Conservation (phyloP, 192 early-diverging fungal species). For the Podila verticillata region DNA sequence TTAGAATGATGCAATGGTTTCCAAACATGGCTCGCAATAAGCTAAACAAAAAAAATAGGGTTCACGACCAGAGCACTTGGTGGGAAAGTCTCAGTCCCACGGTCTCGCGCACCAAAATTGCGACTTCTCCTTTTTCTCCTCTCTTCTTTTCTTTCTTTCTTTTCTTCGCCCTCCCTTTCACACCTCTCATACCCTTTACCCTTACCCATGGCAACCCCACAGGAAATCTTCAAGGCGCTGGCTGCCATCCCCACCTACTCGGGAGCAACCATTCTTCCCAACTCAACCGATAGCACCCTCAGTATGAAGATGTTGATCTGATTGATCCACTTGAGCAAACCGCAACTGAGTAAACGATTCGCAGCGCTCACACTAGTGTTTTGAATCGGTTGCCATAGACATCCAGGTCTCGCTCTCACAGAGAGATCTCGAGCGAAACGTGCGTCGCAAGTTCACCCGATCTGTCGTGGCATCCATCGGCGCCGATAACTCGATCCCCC, state of each 20-base stretch:
- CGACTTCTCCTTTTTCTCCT: neutral
- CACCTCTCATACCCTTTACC: neutral
- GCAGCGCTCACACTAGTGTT: neutral
- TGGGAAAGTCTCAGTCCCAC: neutral
- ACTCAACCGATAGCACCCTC: slow-evolving; percentile 28
- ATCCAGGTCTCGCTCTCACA: slow-evolving; percentile 53
- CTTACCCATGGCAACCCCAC: slow-evolving; percentile 33
- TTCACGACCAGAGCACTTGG: neutral
- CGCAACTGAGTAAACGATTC: neutral
- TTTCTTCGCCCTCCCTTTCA: neutral
- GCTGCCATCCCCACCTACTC: slow-evolving; percentile 48
- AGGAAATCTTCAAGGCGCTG: slow-evolving; percentile 44
- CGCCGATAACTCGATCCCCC: slow-evolving; percentile 18
- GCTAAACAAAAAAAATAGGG: neutral
- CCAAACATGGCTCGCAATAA: slow-evolving; percentile 2
- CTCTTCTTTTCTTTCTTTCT: neutral
- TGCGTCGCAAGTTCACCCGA: slow-evolving; percentile 55
- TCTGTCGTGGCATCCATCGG: slow-evolving; percentile 49
- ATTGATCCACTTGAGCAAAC: neutral
- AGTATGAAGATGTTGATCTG: slow-evolving; percentile 9
- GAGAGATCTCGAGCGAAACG: slow-evolving; percentile 63
- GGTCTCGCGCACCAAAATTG: neutral
- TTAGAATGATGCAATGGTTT: neutral
- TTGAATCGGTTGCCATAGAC: slow-evolving; percentile 6
- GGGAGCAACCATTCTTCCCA: slow-evolving; percentile 31